These are phyloP conservation scores for Naganishia liquefaciens DNA, from an alignment of 1,284 basidiomycete genomes.

Conservation along the genomic window DNA sequence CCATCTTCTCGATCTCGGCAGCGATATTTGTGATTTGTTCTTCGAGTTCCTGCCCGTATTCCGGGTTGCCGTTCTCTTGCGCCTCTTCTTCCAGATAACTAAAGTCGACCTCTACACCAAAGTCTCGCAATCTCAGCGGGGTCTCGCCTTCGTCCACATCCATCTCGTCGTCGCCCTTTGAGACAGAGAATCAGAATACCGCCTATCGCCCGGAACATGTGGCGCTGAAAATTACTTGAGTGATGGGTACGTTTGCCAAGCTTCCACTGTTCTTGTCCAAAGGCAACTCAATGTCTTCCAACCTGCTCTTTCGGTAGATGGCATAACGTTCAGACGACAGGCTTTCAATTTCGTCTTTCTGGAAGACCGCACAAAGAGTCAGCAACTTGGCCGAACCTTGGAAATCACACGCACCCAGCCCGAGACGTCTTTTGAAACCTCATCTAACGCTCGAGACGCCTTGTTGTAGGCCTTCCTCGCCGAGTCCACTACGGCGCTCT, in stretches of 20 bases:
- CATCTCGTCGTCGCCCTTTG: conserved; percentile 64
- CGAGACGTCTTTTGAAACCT: conserved; percentile 85
- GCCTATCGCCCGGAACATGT: conserved; percentile 1
- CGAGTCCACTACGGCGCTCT: conserved; percentile 70
- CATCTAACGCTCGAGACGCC: conserved; percentile 75
- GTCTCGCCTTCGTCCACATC: conserved; percentile 40
- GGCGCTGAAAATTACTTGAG: conserved; percentile 67
- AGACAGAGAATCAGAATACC: neutral
- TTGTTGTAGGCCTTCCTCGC: conserved; percentile 71
- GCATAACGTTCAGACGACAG: conserved; percentile 79
- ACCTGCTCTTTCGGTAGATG: conserved; percentile 84
- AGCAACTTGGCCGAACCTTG: too few relatives aligned
- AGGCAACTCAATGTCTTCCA: conserved; percentile 89
- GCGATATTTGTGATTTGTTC: conserved; percentile 70
- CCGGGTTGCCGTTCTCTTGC: conserved; percentile 69
- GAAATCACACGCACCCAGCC: conserved; percentile 60
- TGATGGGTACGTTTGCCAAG: conserved; percentile 85
- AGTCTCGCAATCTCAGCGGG: conserved; percentile 72
- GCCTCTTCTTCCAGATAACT: conserved; percentile 78
- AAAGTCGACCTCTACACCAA: conserved; percentile 90
- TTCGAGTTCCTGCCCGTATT: conserved; percentile 73
- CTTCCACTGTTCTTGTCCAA: conserved; percentile 63
- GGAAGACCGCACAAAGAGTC: neutral
- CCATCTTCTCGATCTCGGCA: conserved; percentile 87
- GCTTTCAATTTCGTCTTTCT: conserved; percentile 95